These are phyloP conservation scores for Microstroma glucosiphilum DNA, from an alignment of 1,284 basidiomycete species.

Conservation along the genomic window DNA sequence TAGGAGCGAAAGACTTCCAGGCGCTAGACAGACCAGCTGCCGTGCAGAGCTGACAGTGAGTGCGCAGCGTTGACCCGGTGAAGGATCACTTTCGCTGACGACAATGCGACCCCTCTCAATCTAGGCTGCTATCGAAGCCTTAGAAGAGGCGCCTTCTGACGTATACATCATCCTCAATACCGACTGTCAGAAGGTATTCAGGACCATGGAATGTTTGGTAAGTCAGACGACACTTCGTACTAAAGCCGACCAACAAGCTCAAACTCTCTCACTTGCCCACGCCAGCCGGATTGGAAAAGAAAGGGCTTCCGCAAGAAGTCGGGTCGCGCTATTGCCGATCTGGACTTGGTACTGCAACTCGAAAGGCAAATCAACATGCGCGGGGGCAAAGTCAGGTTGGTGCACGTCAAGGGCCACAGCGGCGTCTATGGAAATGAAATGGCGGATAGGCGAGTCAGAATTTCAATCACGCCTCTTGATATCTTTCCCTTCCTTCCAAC, in stretches of 20 bases:
- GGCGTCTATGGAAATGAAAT: constrained; percentile 70
- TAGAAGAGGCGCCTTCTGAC: no score
- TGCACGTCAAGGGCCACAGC: constrained; percentile 66
- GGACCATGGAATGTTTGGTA: no score
- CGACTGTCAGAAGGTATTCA: constrained; percentile 70
- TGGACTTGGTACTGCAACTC: constrained; percentile 61
- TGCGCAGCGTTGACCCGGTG: no score
- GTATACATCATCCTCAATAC: no score
- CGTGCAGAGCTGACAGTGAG: constrained; percentile 76
- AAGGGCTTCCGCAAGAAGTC: constrained; percentile 57
- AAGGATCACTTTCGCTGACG: no score
- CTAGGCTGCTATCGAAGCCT: no score
- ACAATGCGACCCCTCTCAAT: no score
- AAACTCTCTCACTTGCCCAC: constrained; percentile 63
- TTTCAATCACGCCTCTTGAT: no score
- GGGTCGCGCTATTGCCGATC: constrained; percentile 63
- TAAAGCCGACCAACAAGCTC: no score
- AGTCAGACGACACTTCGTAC: no score
- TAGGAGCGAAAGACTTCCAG: constrained; percentile 69
- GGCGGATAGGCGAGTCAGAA: constrained; percentile 65
- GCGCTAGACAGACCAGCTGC: constrained; percentile 73
- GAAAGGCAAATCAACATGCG: constrained; percentile 21
- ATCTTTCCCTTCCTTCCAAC: no score
- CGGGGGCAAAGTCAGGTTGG: constrained; percentile 51
- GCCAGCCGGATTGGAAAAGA: constrained; percentile 61